Percentiles rank a stretch among this genome's conserved stretches.
phyloP scores from a whole-genome alignment of 2,329 filamentous ascomycete genomes.

The Fusarium udum region DNA sequence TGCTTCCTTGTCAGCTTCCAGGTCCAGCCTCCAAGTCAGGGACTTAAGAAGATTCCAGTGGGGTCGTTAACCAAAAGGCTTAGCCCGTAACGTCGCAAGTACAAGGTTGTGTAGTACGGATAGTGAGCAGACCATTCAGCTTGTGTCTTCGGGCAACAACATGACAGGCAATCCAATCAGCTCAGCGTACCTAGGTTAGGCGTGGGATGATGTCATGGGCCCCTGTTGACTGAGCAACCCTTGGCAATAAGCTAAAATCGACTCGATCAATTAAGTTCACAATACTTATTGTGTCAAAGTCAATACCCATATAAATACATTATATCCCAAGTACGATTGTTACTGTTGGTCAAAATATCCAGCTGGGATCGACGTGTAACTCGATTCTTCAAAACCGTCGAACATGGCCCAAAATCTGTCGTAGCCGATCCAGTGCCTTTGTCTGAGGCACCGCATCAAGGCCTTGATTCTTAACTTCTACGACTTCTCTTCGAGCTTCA shows the following conservation, averaged over 20 bases:
- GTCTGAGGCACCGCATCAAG: constrained; percentile 27
- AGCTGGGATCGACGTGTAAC: neutral
- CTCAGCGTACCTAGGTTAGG: constrained; percentile 9
- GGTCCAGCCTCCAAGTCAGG: constrained; percentile 25
- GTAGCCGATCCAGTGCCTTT: constrained; percentile 48
- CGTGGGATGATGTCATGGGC: constrained; percentile 44
- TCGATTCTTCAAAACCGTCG: constrained; percentile 40
- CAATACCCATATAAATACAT: neutral
- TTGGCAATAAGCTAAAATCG: neutral
- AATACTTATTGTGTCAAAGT: neutral
- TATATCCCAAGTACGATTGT: neutral
- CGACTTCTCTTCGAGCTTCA: constrained; percentile 66
- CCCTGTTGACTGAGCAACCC: constrained; percentile 47
- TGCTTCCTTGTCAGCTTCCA: constrained; percentile 17
- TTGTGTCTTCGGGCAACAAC: constrained; percentile 29
- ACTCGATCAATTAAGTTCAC: neutral
- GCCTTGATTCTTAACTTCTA: constrained; percentile 47
- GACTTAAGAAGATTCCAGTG: constrained; percentile 33
- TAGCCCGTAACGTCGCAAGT: constrained; percentile 24
- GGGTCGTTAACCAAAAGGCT: constrained; percentile 20
- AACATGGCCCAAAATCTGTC: constrained; percentile 52
- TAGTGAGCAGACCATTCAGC: constrained; percentile 15
- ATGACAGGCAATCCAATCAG: constrained; percentile 2
- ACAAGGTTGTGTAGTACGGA: constrained; percentile 26
- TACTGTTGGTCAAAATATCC: neutral